Conservation (phyloP, 148 eudicot genomes). For the Limonium bicolor region DNA sequence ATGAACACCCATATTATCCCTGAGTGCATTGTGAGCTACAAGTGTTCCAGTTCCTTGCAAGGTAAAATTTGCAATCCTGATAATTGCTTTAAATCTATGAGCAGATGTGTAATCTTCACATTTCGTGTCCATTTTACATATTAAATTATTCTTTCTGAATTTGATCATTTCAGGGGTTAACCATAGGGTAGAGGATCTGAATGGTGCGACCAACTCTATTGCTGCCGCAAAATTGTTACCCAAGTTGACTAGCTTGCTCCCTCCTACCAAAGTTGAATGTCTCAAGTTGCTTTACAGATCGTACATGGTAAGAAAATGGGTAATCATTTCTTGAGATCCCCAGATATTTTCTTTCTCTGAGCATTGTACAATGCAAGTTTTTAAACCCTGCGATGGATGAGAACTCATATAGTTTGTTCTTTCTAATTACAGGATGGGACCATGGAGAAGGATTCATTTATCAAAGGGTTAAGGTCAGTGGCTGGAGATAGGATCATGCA, state of each 20-base stretch:
- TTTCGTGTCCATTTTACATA: background rate
- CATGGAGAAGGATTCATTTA: conserved; percentile 25
- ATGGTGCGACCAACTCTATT: conserved; percentile 4
- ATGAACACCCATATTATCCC: conserved; percentile 67
- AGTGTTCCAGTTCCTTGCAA: conserved; percentile 11
- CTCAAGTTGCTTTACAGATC: conserved; percentile 19
- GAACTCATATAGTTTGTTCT: background rate
- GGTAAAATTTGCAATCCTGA: conserved; percentile 14
- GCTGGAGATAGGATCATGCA: conserved; percentile 40
- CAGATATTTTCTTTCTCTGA: background rate
- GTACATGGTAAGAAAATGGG: conserved; percentile 41
- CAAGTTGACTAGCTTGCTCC: conserved; percentile 20
- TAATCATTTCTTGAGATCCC: too few species aligned
- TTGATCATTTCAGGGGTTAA: conserved; percentile 8
- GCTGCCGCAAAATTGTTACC: conserved; percentile 18
- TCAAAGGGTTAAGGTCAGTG: conserved; percentile 20
- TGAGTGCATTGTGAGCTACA: conserved; percentile 45
- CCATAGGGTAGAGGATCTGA: conserved; percentile 9
- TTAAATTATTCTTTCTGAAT: background rate
- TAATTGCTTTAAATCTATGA: background rate
- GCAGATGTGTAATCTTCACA: background rate
- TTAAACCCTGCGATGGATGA: background rate
- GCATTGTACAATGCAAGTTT: background rate
- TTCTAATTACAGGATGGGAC: conserved; percentile 37
- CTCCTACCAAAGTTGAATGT: conserved; percentile 20